Percentiles rank a stretch among this genome's conserved stretches.
phyloP scores from a whole-genome alignment of 306 rosid genomes.

The Vachellia collinsii region DNA sequence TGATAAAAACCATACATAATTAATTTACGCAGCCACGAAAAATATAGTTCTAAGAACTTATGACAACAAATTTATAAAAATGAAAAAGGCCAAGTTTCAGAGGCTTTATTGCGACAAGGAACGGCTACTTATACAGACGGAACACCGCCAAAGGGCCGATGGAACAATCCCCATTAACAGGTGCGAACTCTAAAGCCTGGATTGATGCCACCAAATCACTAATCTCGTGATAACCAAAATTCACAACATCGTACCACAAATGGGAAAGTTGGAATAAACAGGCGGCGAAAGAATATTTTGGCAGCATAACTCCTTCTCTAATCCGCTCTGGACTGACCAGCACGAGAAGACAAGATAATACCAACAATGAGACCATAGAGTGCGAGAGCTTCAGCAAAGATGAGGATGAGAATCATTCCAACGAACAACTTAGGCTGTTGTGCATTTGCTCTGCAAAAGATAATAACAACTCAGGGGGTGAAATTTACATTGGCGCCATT shows the following conservation, averaged over 20 bases:
- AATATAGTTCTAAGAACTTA: slow-evolving; percentile 27
- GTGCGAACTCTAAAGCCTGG: slow-evolving; percentile 37
- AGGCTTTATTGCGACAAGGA: slow-evolving; percentile 59
- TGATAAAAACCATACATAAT: slow-evolving; percentile 35
- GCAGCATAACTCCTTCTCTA: slow-evolving; percentile 45
- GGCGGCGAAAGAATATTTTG: slow-evolving; percentile 55
- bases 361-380: slow-evolving; percentile 86
- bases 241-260: slow-evolving; percentile 30
- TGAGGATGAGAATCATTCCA: slow-evolving; percentile 90
- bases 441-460: slow-evolving; percentile 77
- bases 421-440: slow-evolving; percentile 90
- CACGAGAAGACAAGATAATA: slow-evolving; percentile 83
- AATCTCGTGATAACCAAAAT: slow-evolving; percentile 42
- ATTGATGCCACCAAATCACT: slow-evolving; percentile 45
- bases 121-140: slow-evolving; percentile 49
- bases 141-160: slow-evolving; percentile 45
- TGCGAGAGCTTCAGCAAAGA: slow-evolving; percentile 88
- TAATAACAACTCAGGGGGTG: slow-evolving; percentile 29
- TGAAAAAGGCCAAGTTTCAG: slow-evolving; percentile 41
- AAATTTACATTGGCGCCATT: not conserved
- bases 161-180: slow-evolving; percentile 45
- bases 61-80: slow-evolving; percentile 35
- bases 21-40: slow-evolving; percentile 34
- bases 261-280: slow-evolving; percentile 39
- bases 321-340: slow-evolving; percentile 91